Percentiles rank a stretch among this genome's conserved stretches.
phyloP scores from a whole-genome alignment of 345 rosid species.

The Ailanthus altissimus region DNA sequence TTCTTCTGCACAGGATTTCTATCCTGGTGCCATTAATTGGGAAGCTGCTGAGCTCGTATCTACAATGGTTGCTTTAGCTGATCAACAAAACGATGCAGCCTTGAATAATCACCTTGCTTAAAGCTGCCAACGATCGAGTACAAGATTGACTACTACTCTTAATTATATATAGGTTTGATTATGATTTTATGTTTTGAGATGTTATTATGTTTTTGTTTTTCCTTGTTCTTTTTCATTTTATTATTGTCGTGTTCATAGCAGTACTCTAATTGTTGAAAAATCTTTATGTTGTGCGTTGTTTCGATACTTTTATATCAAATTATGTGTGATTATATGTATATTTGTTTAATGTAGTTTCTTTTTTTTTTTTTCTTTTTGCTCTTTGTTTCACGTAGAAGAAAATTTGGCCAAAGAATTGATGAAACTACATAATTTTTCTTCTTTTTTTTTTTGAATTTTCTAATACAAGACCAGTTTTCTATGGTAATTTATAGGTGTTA shows the following conservation, averaged over 20 bases:
- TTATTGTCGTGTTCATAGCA: neutral
- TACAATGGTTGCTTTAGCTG: conserved; percentile 24
- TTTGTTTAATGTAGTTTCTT: neutral
- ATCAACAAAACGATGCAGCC: conserved; percentile 16
- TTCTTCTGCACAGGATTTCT: neutral
- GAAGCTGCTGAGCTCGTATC: conserved; percentile 22
- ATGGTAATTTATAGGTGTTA: too few species aligned
- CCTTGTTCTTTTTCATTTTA: neutral
- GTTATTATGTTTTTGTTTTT: neutral
- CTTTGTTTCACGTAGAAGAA: neutral
- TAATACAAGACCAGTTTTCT: too few species aligned
- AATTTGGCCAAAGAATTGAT: neutral
- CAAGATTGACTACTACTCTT: neutral
- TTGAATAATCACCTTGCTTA: conserved; percentile 3
- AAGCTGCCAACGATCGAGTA: neutral
- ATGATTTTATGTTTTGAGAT: neutral
- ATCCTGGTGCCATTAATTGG: conserved; percentile 11
- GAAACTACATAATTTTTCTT: too few species aligned
- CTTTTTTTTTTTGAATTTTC: too few species aligned
- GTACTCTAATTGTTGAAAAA: neutral
- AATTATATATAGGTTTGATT: neutral
- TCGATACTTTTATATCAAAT: neutral
- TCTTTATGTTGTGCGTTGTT: neutral
- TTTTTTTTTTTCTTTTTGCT: fast-evolving
- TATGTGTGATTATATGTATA: neutral